Percentiles rank a stretch among this genome's conserved stretches.
phyloP scores from a whole-genome alignment of 768 basidiomycete genomes.

The Podaxis sp. region DNA sequence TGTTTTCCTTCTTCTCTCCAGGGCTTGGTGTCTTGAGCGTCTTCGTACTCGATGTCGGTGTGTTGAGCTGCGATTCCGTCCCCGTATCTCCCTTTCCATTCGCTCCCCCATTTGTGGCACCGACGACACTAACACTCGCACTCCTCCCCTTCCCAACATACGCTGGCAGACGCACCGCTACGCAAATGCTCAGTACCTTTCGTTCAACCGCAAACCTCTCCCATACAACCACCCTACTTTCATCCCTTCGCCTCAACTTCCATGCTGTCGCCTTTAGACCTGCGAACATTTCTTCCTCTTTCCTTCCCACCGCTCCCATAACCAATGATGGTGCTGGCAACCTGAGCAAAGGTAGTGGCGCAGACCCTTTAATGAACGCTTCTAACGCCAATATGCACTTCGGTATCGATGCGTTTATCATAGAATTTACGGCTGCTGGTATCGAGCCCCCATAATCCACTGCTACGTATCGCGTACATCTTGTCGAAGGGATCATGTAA shows the following conservation, averaged over 20 bases:
- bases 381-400: slow-evolving; percentile 73
- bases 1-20: not conserved
- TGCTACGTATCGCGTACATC: slow-evolving; percentile 79
- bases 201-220: slow-evolving; percentile 48
- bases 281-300: slow-evolving; percentile 38
- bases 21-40: slow-evolving; percentile 23
- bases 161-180: slow-evolving; percentile 40
- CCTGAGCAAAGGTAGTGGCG: slow-evolving; percentile 63
- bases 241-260: slow-evolving; percentile 59
- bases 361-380: slow-evolving; percentile 51
- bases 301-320: slow-evolving; percentile 41
- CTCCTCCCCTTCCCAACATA: slow-evolving; percentile 11
- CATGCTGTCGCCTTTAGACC: slow-evolving; percentile 39
- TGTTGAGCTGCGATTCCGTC: slow-evolving; percentile 17
- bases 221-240: slow-evolving; percentile 49
- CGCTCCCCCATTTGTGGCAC: slow-evolving; percentile 11
- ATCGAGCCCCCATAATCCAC: slow-evolving; percentile 86
- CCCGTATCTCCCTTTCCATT: not conserved
- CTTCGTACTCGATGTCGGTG: slow-evolving; percentile 37
- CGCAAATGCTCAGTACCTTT: slow-evolving; percentile 44
- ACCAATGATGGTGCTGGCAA: slow-evolving; percentile 64
- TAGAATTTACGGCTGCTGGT: slow-evolving; percentile 79
- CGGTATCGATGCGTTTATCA: slow-evolving; percentile 78
- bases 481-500: slow-evolving; percentile 89
- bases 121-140: slow-evolving; percentile 15